Base-by-base conservation (phyloP, 2,329 filamentous ascomycete species). In the Fusarium subglutinans region DNA sequence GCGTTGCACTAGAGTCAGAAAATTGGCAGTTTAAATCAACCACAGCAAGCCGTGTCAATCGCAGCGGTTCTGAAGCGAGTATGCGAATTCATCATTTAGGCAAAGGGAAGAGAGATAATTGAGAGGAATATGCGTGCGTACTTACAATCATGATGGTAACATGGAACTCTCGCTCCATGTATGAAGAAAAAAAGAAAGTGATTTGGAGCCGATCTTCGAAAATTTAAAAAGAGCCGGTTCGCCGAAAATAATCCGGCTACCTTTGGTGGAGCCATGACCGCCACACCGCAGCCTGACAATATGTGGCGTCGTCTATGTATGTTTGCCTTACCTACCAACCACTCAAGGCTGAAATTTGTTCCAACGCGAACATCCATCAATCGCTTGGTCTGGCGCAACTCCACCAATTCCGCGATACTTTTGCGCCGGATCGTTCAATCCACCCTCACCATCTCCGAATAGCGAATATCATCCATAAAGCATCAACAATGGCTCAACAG, bases 401-500 rank as follows among this genome's bases (percentile, higher is more conserved):
- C 73, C 72, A 78, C 72, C 70, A 71, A 72, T 48, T 69, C 68
- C 76, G 70, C 71, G 70, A 78, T 62, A 66, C 63, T 64, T 66
- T 74, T 70, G 73, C 76, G 72, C 71, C 75, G 66, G 71, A 69
- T 70, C 72, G 54, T 74, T 65, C 76, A 81, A 80, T 80, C 78
- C 69, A 71, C 58, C 33, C 70, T 63, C 53, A 35, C 44, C 63
- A 70, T 72, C 68, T 66, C 45, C 41, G 66, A 47, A 22, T 59
- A 63, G 63, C 54, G 57, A 65, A 40, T 40, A 59, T 22, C 28
- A 28, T n/a, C 53, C 47, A 33, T 33, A 60, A 60, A 55, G 28
- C 59, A 69, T 64, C 65, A 70, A 82, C 38, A 70, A 90, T 90
- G 89, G 86, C 88, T 68, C 84, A 87, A 73, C 88, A 90, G 82